Base-by-base conservation (phyloP, 2,329 filamentous ascomycete genomes). In the Hymenoscyphus albidus region DNA sequence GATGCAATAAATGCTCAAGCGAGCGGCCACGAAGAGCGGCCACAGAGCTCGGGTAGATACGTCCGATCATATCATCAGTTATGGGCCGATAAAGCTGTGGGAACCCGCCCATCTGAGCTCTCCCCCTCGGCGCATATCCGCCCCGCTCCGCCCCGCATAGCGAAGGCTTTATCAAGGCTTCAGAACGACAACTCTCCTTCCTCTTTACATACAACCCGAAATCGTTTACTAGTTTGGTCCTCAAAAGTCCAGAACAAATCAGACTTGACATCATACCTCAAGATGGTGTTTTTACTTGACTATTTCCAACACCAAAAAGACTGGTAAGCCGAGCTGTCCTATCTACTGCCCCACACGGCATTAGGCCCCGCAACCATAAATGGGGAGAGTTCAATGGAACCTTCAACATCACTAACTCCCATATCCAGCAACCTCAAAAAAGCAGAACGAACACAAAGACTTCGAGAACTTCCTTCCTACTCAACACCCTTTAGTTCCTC, bases 381-480 rank as follows among this genome's bases (percentile, higher is more conserved):
- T 54, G 48, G 48, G 48, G 48, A 44, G n/a, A 16, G 14, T n/a
- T 44, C 40, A 22, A 22, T 51, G 27, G 44, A 18, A 54, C 7
- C 48, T 54, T 18, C 16, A 39, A 55, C 58, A 57, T 63, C 44
- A 62, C 74, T 80, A 65, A 80, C 71, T 68, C 35, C 6, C 27
- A 59, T 12, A 22, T 54, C 18, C 73, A 97, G 92, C 79, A 82
- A 86, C 71, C 84, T 86, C 76, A 97, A 97, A 80, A 90, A 95
- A 78, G 78, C 86, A 67, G 87, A 96, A 76, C 88, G 94, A 51
- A 80, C 82, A 16, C 79, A 83, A 59, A 87, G 90, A 61, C 90
- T 97, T 70, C 81, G 83, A 42, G 83, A 82, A 5, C 84, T 97
- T 0, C 77, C 83, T 1, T 75, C 80, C 16, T 96, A 95, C 77